Base-by-base conservation (phyloP, 1,139 yeast genomes). In the Lodderomyces orthopsilosis region DNA sequence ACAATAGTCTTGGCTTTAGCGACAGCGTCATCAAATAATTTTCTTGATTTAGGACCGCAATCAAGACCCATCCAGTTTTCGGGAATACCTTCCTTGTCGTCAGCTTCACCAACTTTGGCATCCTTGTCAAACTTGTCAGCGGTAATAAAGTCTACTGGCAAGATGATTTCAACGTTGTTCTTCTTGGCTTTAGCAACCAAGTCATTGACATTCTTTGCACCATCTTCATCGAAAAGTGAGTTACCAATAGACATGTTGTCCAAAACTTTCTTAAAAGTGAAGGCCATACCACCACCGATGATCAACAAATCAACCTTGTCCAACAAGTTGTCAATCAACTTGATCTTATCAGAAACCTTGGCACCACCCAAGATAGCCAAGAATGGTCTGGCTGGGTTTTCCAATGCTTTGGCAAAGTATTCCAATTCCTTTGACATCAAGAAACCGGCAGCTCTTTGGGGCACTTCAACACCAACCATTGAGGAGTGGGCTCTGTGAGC, bases 401-500 rank as follows among this genome's bases (percentile, higher is more conserved):
- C 98, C 65, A 91, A 81, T 52, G 97, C 98, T 81, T 90, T 91
- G 59, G 97, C 95, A 66, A 91, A 91, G 82, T 85, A 91, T 62
- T 83, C 85, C 69, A 91, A 84, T 75, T 91, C 98, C 81, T 93
- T 91, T 65, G 91, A 85, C 88, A 91, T 86, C 61, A 91, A 79
- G 93, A 89, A 91, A 66, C 98, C 98, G 51, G 96, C 85, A 58
- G 97, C 98, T 74, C 89, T 86, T 75, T 88, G 89, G 49, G 93
- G 91, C 58, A 89, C 79, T 59, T 91, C 89, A 56, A 91, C 75
- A 61, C 98, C 98, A 62, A 93, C 98, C 89, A 93, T 90, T 40
- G 98, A 91, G 42, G 97, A 89, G 77, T 91, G 98, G 51, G 98
- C 98, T 78, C 98, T 88, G 84, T 91, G 98, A 45, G 97, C 96